These are phyloP conservation scores for Gillenia trifoliata DNA, from an alignment of 306 rosid genomes.

Conservation along the genomic window DNA sequence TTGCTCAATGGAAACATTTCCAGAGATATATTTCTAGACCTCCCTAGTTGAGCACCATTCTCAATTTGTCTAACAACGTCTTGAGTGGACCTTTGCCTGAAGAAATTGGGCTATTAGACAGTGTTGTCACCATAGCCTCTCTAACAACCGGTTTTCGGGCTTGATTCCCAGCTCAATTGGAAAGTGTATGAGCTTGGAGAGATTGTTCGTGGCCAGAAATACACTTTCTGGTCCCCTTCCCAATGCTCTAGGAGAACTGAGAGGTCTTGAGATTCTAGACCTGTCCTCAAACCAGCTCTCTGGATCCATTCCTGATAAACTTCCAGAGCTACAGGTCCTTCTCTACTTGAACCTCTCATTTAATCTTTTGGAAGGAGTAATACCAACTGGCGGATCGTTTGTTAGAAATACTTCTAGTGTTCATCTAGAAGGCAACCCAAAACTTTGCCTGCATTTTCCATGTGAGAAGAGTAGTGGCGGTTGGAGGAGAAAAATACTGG, in stretches of 20 bases:
- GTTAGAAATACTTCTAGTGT: slow-evolving; percentile 27
- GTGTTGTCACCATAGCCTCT: slow-evolving; percentile 46
- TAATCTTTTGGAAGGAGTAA: slow-evolving; percentile 56
- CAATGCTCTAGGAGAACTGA: slow-evolving; percentile 33
- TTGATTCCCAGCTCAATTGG: slow-evolving; percentile 49
- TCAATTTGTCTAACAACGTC: slow-evolving; percentile 55
- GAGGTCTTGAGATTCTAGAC: slow-evolving; percentile 56
- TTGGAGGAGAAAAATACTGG: slow-evolving; percentile 17
- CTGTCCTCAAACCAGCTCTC: slow-evolving; percentile 68
- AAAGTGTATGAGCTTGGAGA: slow-evolving; percentile 54
- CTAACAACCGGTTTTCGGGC: slow-evolving; percentile 46
- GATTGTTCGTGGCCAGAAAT: slow-evolving; percentile 42
- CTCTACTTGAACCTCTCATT: slow-evolving; percentile 49
- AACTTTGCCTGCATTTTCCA: slow-evolving; percentile 37
- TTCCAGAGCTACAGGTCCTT: slow-evolving; percentile 39
- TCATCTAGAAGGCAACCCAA: slow-evolving; percentile 57
- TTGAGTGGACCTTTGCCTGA: slow-evolving; percentile 61
- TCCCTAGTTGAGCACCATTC: slow-evolving; percentile 42
- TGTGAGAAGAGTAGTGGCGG: slow-evolving; percentile 18
- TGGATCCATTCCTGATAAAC: slow-evolving; percentile 57
- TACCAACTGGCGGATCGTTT: slow-evolving; percentile 55
- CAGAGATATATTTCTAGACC: slow-evolving; percentile 39
- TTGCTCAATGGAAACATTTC: slow-evolving; percentile 59
- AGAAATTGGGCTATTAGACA: slow-evolving; percentile 32
- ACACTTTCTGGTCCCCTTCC: slow-evolving; percentile 67